Evolutionary conservation across 2,329 filamentous ascomycete genomes (phyloP).

Genomic region (Venturia effusa): DNA sequence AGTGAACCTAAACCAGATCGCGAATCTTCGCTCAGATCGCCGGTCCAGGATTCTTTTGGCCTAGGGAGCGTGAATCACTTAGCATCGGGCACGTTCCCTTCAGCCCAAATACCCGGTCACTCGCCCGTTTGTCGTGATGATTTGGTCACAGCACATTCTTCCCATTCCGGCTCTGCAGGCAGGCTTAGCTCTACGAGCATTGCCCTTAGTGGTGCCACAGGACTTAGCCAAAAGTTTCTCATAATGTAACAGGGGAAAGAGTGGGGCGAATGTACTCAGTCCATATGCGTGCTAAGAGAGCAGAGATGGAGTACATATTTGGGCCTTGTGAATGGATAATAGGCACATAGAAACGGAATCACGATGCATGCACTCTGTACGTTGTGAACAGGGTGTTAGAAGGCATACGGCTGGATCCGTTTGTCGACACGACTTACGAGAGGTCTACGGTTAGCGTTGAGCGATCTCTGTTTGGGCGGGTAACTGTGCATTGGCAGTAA

Average conservation of each 20-base stretch:
- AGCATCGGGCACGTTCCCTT: neutral
- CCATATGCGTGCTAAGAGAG: neutral
- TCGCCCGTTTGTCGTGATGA: neutral
- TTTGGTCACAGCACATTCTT: neutral
- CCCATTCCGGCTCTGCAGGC: neutral
- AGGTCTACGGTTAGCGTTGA: neutral
- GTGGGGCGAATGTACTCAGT: neutral
- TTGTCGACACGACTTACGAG: neutral
- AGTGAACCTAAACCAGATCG: neutral
- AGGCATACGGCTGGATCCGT: neutral
- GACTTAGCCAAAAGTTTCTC: neutral
- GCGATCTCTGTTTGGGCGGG: neutral
- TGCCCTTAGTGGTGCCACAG: neutral
- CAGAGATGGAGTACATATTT: neutral
- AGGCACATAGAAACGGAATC: neutral
- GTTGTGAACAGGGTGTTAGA: no score
- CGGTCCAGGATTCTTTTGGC: neutral
- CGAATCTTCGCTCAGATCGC: neutral
- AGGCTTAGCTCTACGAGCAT: conserved; percentile 2
- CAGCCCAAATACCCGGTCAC: neutral
- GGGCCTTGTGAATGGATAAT: neutral
- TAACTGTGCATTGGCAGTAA: neutral
- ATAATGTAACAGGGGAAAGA: neutral
- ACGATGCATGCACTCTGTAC: neutral
- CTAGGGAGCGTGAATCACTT: neutral